Base-by-base conservation (phyloP, 257 asterid genomes). In the Petunia secreta region DNA sequence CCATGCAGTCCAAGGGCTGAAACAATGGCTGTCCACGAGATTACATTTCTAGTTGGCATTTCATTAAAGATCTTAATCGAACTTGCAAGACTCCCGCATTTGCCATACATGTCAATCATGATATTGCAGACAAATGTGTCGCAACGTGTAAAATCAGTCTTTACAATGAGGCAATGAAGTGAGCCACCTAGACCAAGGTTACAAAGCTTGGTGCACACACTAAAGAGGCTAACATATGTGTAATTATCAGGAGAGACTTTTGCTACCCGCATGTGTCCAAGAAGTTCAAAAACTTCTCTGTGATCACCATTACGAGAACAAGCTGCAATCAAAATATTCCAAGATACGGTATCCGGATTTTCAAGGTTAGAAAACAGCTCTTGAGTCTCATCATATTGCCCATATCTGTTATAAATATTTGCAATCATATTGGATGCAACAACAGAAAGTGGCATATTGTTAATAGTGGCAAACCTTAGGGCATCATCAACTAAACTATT, bases 291-390 rank as follows among this genome's bases (percentile, higher is more conserved):
- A 50, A 86, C 92, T 84, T 91, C 97, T 83, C 43, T 59, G 37
- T 89, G 86, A 82, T 95, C 94, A 60, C 97, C 92, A 76, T 89
- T 95, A 15, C 96, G 84, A 5, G 99, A 92, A 83, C 98, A 95
- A 77, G 99, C 91, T 64, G 97, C 92, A 79, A 95, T 92, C 89
- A 93, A 84, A 69, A 88, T 89, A 59, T 95, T 90, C 99, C 99
- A 93, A 63, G 99, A 93, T 59, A 89, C 36, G 14, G 80, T 55
- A 83, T 95, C 97, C 55, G 98, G 98, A 67, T 93, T 90, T 80
- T 91, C 92, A 79, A 91, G 77, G 52, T 69, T 74, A 79, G 94
- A 93, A 79, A 89, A 93, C 71, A 95, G 59, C 71, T 91, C 97
- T 82, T 92, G 96, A 60, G 99, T 91, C 85, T 88, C 91, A 40